Base-by-base conservation (phyloP, 108 stramenopile species). In the Stephanodiscus triporus region DNA sequence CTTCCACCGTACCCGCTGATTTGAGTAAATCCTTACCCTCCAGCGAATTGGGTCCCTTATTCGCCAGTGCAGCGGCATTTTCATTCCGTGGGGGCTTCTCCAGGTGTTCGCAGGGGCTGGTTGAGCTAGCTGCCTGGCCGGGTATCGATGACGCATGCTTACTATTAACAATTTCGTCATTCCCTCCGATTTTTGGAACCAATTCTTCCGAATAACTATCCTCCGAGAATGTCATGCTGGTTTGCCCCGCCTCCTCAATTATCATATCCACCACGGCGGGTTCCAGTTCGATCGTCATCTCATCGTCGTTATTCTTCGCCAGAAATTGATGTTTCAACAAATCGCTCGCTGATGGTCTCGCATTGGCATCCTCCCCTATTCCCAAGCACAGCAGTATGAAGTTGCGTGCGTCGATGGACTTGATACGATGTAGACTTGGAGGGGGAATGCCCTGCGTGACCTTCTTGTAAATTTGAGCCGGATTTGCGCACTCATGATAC, bases 391-490 rank as follows among this genome's bases (percentile, higher is more conserved):
- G 55, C 19, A 86, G 58, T 38, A 99, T 95, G 66, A 99, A 97
- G 32, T 96, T 88, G 30, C 86, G 71, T 3, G 97, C 98, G 56
- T 86, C 81, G 9, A 71, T 69, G 22, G 90, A 89, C 69, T 90
- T 78, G 38, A 98, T 77, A 37, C 96, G 85, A 27, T 70, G 59
- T 23, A 97, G 72, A 51, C 88, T 89, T 45, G 87, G 88, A 9
- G 98, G 98, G 26, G 87, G 86, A 45, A 95, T 89, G 24, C 91
- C 93, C 40, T 87, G 73, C 14, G 85, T 94, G 17, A 98, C 98
- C 76, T 94, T 96, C 66, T 92, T 96, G 82, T 97, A 97, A 40
- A 98, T 98, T 68, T 97, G 94, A n/a, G 93, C 91, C 23, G 95
- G 90, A 77, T 94, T 96, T 54, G 75, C 84, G 62, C 98, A 98